Evolutionary conservation across 202 grass and related monocot species (phyloP).

Genomic region (Panicum hallii): DNA sequence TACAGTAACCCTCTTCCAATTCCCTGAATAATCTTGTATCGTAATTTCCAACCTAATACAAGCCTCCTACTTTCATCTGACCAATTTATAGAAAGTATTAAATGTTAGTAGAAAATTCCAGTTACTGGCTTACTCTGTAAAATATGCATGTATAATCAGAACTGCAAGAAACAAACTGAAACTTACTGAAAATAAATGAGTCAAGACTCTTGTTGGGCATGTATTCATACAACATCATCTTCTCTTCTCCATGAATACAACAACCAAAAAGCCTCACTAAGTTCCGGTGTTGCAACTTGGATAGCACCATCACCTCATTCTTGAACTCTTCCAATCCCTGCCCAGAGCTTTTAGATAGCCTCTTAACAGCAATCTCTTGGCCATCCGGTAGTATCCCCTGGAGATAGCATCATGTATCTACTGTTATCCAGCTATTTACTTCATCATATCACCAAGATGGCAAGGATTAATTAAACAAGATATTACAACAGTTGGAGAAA

Average conservation of each 20-base stretch:
- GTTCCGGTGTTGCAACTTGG: slow-evolving; percentile 74
- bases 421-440: neutral
- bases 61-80: slow-evolving; percentile 57
- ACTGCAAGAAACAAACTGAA: neutral
- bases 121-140: slow-evolving; percentile 6
- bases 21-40: slow-evolving; percentile 66
- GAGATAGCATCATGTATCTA: neutral
- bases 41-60: slow-evolving; percentile 52
- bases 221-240: slow-evolving; percentile 79
- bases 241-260: slow-evolving; percentile 75
- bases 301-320: slow-evolving; percentile 74
- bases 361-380: slow-evolving; percentile 76
- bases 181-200: slow-evolving; percentile 70
- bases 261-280: slow-evolving; percentile 75
- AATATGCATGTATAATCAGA: neutral
- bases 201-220: slow-evolving; percentile 82
- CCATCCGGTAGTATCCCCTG: slow-evolving; percentile 72
- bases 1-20: slow-evolving; percentile 69
- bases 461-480: neutral
- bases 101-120: slow-evolving; percentile 13
- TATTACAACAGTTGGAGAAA: neutral
- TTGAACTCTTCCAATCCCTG: slow-evolving; percentile 75
- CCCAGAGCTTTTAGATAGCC: slow-evolving; percentile 55
- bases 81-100: neutral
- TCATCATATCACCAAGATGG: neutral